Percentiles rank a stretch among this genome's conserved stretches.
Evolutionary conservation across 1,284 basidiomycete species (phyloP).

Genomic region (Cryptococcus floricola): DNA sequence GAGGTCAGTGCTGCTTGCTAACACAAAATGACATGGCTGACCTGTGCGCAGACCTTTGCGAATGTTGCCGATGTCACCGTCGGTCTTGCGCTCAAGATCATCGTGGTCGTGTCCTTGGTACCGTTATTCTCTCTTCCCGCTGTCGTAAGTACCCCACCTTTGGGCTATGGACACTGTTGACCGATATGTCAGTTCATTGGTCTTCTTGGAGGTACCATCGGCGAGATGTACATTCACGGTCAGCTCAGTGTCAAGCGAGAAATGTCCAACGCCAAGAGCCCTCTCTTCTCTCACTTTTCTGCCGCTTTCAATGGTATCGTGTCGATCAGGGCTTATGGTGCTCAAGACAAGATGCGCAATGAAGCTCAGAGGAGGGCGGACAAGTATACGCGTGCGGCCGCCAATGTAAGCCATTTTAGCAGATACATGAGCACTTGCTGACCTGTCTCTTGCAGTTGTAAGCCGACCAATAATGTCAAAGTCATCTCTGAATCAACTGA

Average conservation of each 20-base stretch:
- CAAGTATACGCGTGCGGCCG: slow-evolving; percentile 47
- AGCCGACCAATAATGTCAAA: not conserved
- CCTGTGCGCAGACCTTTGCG: slow-evolving; percentile 31
- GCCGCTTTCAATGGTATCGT: slow-evolving; percentile 63
- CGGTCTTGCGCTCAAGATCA: slow-evolving; percentile 51
- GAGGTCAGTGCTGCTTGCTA: slow-evolving; percentile 21
- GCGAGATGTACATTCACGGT: slow-evolving; percentile 59
- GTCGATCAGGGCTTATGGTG: slow-evolving; percentile 50
- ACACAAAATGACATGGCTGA: not conserved
- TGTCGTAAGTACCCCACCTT: slow-evolving; percentile 20
- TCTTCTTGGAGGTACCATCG: slow-evolving; percentile 53
- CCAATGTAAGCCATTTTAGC: slow-evolving; percentile 20
- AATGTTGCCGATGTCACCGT: slow-evolving; percentile 44
- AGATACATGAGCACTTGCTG: not conserved
- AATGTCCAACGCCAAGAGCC: slow-evolving; percentile 63
- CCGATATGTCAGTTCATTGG: slow-evolving; percentile 40
- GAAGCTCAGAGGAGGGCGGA: slow-evolving; percentile 43
- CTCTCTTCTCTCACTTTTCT: slow-evolving; percentile 66
- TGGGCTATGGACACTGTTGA: not conserved
- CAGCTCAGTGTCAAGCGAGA: slow-evolving; percentile 69
- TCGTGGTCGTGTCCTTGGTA: slow-evolving; percentile 54
- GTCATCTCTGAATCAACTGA: not conserved
- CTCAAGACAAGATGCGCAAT: slow-evolving; percentile 40
- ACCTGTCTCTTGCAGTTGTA: slow-evolving; percentile 8
- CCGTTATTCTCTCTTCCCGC: slow-evolving; percentile 50